These are phyloP conservation scores for Plasmopara muralis DNA, from an alignment of 352 stramenopile genomes.

Conservation along the genomic window DNA sequence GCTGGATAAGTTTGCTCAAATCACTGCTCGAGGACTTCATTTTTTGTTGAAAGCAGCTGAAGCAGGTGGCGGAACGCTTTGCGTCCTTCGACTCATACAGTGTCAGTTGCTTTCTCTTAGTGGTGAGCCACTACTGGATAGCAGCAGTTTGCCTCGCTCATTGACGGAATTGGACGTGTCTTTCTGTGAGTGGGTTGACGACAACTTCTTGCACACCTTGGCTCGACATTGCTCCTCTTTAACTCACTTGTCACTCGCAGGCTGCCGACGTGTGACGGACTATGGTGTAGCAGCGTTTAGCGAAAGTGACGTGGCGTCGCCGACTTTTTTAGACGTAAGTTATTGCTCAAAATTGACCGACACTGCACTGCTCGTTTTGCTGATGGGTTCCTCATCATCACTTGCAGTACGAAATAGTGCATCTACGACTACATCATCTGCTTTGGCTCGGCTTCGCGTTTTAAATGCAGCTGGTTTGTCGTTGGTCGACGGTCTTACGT, in stretches of 20 bases:
- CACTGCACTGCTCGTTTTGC: conserved; percentile 43
- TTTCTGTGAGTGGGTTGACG: conserved; percentile 64
- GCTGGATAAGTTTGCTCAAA: conserved; percentile 17
- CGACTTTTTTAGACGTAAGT: conserved; percentile 51
- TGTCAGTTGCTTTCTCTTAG: conserved; percentile 24
- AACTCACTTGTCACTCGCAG: conserved; percentile 27
- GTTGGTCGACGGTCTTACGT: conserved; percentile 46
- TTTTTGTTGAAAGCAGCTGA: conserved; percentile 11
- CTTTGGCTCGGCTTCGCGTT: conserved; percentile 26
- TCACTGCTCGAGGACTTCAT: conserved; percentile 19
- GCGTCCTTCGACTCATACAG: conserved; percentile 16
- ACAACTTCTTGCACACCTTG: conserved; percentile 38
- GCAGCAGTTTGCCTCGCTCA: conserved; percentile 12
- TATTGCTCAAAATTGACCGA: conserved; percentile 53
- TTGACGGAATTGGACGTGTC: conserved; percentile 50
- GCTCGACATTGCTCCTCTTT: conserved; percentile 32
- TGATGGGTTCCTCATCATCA: conserved; percentile 25
- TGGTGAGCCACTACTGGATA: conserved; percentile 16
- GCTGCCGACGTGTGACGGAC: conserved; percentile 58
- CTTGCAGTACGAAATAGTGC: conserved; percentile 5
- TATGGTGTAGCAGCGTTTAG: conserved; percentile 57
- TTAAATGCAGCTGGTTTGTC: conserved; percentile 38
- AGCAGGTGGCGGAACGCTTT: conserved; percentile 12
- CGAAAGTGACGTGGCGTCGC: conserved; percentile 28
- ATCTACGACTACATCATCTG: conserved; percentile 3